Conservation (phyloP, 2,329 filamentous ascomycete genomes). For the Thyridium curvatum region DNA sequence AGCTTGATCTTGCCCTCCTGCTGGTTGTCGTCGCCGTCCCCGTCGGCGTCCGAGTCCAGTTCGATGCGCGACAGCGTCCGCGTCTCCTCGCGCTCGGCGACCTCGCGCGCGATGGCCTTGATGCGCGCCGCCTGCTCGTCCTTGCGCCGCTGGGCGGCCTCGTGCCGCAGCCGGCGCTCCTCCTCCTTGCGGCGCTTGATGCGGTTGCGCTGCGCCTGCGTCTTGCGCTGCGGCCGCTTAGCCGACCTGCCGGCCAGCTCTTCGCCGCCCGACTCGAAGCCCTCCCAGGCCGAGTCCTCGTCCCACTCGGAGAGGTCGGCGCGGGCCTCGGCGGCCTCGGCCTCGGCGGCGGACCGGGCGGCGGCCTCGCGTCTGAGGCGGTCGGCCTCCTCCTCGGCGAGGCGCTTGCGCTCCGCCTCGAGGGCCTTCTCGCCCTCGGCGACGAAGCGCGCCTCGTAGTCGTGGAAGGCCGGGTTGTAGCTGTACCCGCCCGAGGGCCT, state of each 20-base stretch:
- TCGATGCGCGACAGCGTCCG: slow-evolving; percentile 35
- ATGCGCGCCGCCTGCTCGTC: slow-evolving; percentile 66
- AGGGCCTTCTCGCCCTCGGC: slow-evolving; percentile 74
- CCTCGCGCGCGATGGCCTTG: slow-evolving; percentile 61
- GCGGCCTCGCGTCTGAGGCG: slow-evolving; percentile 61
- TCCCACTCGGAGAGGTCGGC: slow-evolving; percentile 66
- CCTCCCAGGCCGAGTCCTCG: slow-evolving; percentile 88
- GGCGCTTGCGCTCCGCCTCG: slow-evolving; percentile 68
- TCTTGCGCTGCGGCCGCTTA: slow-evolving; percentile 81
- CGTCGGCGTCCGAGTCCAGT: slow-evolving; percentile 41
- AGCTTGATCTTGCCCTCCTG: slow-evolving; percentile 54
- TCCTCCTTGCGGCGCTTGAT: slow-evolving; percentile 84
- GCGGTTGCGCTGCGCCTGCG: slow-evolving; percentile 78
- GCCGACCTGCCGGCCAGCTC: slow-evolving; percentile 52
- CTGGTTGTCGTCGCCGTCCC: slow-evolving; percentile 56
- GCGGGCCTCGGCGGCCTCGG: slow-evolving; percentile 65
- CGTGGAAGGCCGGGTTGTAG: slow-evolving; percentile 85
- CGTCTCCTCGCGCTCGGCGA: slow-evolving; percentile 49
- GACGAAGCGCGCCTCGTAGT: slow-evolving; percentile 73
- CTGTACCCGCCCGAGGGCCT: slow-evolving; percentile 78
- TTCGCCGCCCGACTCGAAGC: slow-evolving; percentile 75
- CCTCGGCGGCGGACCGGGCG: slow-evolving; percentile 63
- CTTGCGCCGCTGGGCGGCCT: slow-evolving; percentile 66
- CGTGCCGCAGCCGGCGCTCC: slow-evolving; percentile 69
- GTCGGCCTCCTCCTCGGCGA: slow-evolving; percentile 62